Evolutionary conservation across 345 rosid genomes (phyloP), one percentile per base, ranked within the genome.

Genomic region (Melastoma malabathricum): DNA sequence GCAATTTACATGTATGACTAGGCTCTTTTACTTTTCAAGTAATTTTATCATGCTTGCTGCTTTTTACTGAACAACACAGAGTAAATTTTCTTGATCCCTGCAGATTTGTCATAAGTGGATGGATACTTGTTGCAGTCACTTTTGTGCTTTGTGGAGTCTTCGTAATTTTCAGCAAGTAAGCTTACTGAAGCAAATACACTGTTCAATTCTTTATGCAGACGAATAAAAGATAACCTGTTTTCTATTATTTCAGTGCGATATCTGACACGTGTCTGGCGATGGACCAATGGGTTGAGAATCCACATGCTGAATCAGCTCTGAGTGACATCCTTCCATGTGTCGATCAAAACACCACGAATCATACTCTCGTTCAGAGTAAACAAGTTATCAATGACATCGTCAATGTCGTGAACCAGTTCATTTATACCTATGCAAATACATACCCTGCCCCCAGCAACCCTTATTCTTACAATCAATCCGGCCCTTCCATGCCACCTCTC

Each of bases 211-310:
- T 9, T 6, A 22, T 22, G 25, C 25, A 22, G 25, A 22, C 4
- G 25, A 13, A 15, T 47, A 22, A 18, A 17, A 2, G 48, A 43
- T 47, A n/a, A n/a, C 12, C n/a, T n/a, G n/a, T 54, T 34, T n/a
- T 14, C 57, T 47, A 56, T 31, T 57, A 44, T 65, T 52, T 19
- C 73, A 92, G 97, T 68, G 81, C 86, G 55, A 82, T 82, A 44
- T 59, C 98, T 3, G 96, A 92, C 60, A 78, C 93, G 9, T 92
- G 98, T 56, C 50, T 80, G 70, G 96, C 95, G 50, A 87, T 92
- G 98, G 79, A 77, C 48, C 89, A 87, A 63, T 92, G 97, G 97
- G 96, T 81, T 14, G 89, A 80, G 57, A 64, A 92, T 69, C 96
- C 95, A 15, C 87, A 84, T 39, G 81, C 93, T 4, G 86, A 79